Conservation (phyloP, 192 early-diverging fungal genomes). For the Glomus cerebriforme region DNA sequence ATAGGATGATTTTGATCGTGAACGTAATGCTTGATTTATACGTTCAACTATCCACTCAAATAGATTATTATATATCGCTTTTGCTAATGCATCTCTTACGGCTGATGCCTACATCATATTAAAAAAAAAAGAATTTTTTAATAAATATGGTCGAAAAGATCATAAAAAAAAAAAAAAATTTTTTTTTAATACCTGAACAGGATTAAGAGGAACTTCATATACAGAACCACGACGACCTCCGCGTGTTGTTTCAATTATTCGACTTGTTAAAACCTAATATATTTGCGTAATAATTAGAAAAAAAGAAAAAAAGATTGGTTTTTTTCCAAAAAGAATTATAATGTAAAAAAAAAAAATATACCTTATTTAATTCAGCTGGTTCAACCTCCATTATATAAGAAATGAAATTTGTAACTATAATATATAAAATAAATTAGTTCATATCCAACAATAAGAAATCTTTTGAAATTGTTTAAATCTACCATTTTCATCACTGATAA, state of each 20-base stretch:
- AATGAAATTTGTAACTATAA: conserved; percentile 68
- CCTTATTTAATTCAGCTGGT: conserved; percentile 59
- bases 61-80: conserved; percentile 89
- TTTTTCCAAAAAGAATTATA: background rate
- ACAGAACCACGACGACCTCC: conserved; percentile 74
- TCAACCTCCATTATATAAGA: conserved; percentile 72
- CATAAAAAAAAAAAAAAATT: background rate
- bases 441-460: background rate
- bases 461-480: background rate
- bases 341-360: conserved; percentile 4
- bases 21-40: conserved; percentile 86
- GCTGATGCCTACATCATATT: conserved; percentile 59
- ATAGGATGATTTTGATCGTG: conserved; percentile 58
- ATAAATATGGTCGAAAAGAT: background rate
- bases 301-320: background rate
- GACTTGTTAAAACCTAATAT: conserved; percentile 56
- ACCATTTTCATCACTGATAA: conserved; percentile 62
- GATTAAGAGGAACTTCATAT: conserved; percentile 88
- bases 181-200: conserved; percentile 68
- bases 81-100: conserved; percentile 91
- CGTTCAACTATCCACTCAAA: conserved; percentile 98
- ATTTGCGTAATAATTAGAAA: background rate
- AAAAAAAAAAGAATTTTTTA: background rate
- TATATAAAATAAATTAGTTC: background rate
- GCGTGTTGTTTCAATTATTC: conserved; percentile 75